A percentile compares a stretch with the other conserved stretches of the same genome.
These are phyloP conservation scores for Phytophthora sp. DNA, from an alignment of 352 stramenopile species.

Conservation along the genomic window DNA sequence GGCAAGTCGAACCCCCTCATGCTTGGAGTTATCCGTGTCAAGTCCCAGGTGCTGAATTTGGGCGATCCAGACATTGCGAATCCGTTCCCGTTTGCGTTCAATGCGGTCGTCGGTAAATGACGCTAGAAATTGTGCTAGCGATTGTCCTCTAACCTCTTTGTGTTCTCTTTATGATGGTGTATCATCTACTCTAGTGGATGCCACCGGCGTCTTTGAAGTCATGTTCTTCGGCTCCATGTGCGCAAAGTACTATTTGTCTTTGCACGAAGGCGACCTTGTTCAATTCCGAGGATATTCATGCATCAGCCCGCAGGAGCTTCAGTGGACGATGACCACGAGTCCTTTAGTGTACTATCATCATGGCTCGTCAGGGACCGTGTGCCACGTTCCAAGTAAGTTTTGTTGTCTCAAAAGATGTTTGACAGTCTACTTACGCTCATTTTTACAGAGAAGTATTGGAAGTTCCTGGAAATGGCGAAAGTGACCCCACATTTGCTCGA, in stretches of 20 bases:
- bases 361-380: slow-evolving; percentile 35
- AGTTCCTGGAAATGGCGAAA: slow-evolving; percentile 43
- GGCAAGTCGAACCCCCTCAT: slow-evolving; percentile 42
- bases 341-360: slow-evolving; percentile 44
- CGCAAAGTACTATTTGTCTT: slow-evolving; percentile 53
- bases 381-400: slow-evolving; percentile 48
- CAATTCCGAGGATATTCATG: slow-evolving; percentile 56
- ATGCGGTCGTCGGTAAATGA: slow-evolving; percentile 57
- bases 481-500: slow-evolving; percentile 33
- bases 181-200: slow-evolving; percentile 58
- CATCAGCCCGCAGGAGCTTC: slow-evolving; percentile 17
- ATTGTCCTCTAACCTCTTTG: not conserved
- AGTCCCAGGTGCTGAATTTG: slow-evolving; percentile 60
- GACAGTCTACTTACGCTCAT: not conserved
- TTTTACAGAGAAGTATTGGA: slow-evolving; percentile 62
- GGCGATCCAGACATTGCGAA: slow-evolving; percentile 48
- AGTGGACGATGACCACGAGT: slow-evolving; percentile 12
- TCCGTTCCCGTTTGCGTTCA: slow-evolving; percentile 73
- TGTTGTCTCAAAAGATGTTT: not conserved
- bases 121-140: not conserved
- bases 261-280: slow-evolving; percentile 70
- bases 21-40: slow-evolving; percentile 58
- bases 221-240: slow-evolving; percentile 77
- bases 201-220: slow-evolving; percentile 47
- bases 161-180: not conserved